A percentile compares a stretch with the other conserved stretches of the same genome.
These are phyloP conservation scores for Pseudonitzschia multiseries DNA, from an alignment of 108 stramenopile genomes.

Conservation along the genomic window DNA sequence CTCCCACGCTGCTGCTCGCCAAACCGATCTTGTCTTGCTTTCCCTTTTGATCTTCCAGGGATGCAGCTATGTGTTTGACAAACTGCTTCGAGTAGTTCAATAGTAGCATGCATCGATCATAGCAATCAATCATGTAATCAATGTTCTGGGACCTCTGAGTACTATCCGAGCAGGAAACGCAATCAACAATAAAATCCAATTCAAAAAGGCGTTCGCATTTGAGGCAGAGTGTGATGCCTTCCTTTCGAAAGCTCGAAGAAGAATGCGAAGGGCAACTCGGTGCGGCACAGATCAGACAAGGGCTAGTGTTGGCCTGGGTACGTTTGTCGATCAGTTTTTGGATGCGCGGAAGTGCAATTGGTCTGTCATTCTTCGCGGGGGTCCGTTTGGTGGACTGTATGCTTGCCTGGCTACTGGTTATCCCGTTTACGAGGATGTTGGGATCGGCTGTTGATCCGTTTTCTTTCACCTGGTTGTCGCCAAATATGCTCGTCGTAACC, in stretches of 20 bases:
- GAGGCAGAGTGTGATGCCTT: conserved; percentile 44
- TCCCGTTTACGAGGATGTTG: background rate
- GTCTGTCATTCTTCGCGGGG: conserved; percentile 4
- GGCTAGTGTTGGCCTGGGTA: conserved; percentile 15
- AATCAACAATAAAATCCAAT: conserved; percentile 67
- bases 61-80: conserved; percentile 51
- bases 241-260: conserved; percentile 36
- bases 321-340: conserved; percentile 39
- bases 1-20: conserved; percentile 52
- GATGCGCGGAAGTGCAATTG: conserved; percentile 45
- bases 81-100: conserved; percentile 55
- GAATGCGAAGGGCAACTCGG: conserved; percentile 38
- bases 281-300: conserved; percentile 46
- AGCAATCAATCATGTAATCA: conserved; percentile 65
- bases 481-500: conserved; percentile 7
- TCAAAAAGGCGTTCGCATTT: conserved; percentile 60
- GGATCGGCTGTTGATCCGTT: conserved; percentile 6
- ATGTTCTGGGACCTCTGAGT: conserved; percentile 33
- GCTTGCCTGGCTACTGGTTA: conserved; percentile 1
- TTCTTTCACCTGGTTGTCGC: conserved; percentile 2
- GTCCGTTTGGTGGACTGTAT: background rate
- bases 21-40: conserved; percentile 55
- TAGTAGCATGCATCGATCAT: conserved; percentile 65
- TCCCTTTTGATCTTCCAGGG: conserved; percentile 44
- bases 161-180: conserved; percentile 36